Percentiles rank a stretch among this genome's conserved stretches.
Conservation (phyloP, 2,329 filamentous ascomycete species). For the Penicillium sp. region DNA sequence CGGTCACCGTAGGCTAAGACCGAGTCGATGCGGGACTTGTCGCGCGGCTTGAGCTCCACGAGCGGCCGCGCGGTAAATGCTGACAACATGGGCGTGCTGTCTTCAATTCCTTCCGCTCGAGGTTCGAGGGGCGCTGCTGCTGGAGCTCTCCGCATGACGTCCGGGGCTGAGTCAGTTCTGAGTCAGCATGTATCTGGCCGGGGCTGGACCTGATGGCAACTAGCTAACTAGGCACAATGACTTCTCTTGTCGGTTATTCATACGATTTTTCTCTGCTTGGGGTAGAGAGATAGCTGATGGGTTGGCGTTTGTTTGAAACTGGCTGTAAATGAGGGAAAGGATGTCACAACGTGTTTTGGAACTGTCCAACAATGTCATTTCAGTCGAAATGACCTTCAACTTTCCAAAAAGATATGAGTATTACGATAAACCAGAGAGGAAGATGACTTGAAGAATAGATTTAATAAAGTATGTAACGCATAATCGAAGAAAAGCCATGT, state of each 20-base stretch:
- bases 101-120: slow-evolving; percentile 14
- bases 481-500: slow-evolving; percentile 1
- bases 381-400: background rate
- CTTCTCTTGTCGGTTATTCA: background rate
- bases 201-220: too few relatives aligned
- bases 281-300: background rate
- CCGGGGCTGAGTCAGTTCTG: slow-evolving; percentile 11
- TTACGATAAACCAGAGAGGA: background rate
- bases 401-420: background rate
- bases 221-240: background rate
- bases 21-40: slow-evolving; percentile 95
- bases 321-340: background rate
- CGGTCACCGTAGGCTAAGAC: slow-evolving; percentile 89
- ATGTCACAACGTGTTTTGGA: background rate
- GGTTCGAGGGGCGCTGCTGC: slow-evolving; percentile 6
- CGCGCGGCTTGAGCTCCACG: slow-evolving; percentile 88
- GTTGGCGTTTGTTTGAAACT: too few relatives aligned
- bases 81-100: slow-evolving; percentile 63
- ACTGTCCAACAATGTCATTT: background rate
- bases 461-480: background rate
- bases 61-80: slow-evolving; percentile 94
- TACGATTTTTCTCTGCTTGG: too few relatives aligned
- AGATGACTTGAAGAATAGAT: background rate
- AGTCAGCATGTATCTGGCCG: slow-evolving; percentile 3
- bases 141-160: slow-evolving; percentile 11